Evolutionary conservation across 805 yeast genomes (phyloP).

Genomic region (Lipomyces anomalus): DNA sequence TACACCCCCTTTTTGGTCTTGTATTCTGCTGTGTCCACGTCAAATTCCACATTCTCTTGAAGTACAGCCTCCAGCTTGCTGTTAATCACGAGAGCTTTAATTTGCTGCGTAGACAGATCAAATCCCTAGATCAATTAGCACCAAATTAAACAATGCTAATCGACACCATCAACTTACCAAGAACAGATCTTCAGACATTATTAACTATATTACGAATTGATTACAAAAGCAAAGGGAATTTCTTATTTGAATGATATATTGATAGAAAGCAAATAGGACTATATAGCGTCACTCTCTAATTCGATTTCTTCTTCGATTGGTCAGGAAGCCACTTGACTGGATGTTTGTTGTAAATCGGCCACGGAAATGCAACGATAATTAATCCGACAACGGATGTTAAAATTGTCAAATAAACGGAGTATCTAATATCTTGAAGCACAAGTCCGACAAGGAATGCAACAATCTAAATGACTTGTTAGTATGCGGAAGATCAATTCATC

Average conservation of each 20-base stretch:
- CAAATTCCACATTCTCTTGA: constrained; percentile 67
- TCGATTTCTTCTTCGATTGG: constrained; percentile 17
- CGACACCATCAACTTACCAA: constrained; percentile 1
- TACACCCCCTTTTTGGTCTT: constrained; percentile 70
- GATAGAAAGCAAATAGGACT: too few relatives aligned
- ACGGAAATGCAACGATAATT: constrained; percentile 50
- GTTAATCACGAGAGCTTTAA: constrained; percentile 66
- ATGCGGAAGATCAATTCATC: neutral
- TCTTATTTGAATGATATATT: neutral
- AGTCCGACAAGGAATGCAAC: constrained; percentile 47
- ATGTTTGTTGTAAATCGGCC: constrained; percentile 48
- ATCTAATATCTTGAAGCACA: constrained; percentile 40
- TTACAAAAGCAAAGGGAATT: constrained; percentile 16
- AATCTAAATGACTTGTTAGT: constrained; percentile 16
- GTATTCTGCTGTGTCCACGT: constrained; percentile 54
- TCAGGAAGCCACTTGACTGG: constrained; percentile 47
- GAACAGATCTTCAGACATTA: constrained; percentile 21
- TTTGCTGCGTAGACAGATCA: constrained; percentile 85
- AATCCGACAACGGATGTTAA: constrained; percentile 34
- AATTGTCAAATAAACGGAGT: constrained; percentile 39
- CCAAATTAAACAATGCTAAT: neutral
- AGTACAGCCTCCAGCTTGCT: constrained; percentile 47
- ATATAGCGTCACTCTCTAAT: too few relatives aligned
- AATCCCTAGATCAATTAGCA: constrained; percentile 55
- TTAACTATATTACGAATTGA: constrained; percentile 5